These are phyloP conservation scores for Kuraishia hungarica DNA, from an alignment of 805 yeast species.

Conservation along the genomic window DNA sequence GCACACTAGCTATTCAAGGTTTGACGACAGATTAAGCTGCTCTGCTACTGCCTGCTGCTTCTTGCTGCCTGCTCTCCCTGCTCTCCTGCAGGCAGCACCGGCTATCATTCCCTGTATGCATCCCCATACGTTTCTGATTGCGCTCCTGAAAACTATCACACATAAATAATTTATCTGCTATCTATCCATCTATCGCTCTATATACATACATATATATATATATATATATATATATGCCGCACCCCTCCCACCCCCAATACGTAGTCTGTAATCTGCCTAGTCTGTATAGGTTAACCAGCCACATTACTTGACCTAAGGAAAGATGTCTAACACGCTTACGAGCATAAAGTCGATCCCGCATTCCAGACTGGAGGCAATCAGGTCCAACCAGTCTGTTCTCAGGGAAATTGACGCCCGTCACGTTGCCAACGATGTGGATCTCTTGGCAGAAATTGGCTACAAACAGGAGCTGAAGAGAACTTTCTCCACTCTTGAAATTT, in stretches of 20 bases:
- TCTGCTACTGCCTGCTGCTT: too few species aligned
- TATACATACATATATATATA: too few species aligned
- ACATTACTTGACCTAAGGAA: neutral
- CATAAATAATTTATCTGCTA: too few species aligned
- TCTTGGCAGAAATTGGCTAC: slow-evolving; percentile 49
- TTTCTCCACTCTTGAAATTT: slow-evolving; percentile 47
- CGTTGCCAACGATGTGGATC: slow-evolving; percentile 20
- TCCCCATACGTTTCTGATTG: neutral
- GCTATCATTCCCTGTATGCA: neutral
- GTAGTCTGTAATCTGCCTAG: too few species aligned
- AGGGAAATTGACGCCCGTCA: slow-evolving; percentile 19
- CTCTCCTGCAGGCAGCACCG: neutral
- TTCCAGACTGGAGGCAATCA: slow-evolving; percentile 1
- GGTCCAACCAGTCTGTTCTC: slow-evolving; percentile 3
- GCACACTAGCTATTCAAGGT: too few species aligned
- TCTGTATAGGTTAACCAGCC: neutral
- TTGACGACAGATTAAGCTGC: too few species aligned
- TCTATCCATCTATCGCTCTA: neutral
- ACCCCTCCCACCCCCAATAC: too few species aligned
- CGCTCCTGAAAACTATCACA: too few species aligned
- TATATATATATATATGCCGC: neutral
- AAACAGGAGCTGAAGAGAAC: slow-evolving; percentile 56
- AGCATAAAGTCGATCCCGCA: neutral
- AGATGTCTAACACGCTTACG: neutral
- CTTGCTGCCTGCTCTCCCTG: too few species aligned